Evolutionary conservation across 2,329 filamentous ascomycete species (phyloP).

Genomic region (Scolecobasidium constrictum): DNA sequence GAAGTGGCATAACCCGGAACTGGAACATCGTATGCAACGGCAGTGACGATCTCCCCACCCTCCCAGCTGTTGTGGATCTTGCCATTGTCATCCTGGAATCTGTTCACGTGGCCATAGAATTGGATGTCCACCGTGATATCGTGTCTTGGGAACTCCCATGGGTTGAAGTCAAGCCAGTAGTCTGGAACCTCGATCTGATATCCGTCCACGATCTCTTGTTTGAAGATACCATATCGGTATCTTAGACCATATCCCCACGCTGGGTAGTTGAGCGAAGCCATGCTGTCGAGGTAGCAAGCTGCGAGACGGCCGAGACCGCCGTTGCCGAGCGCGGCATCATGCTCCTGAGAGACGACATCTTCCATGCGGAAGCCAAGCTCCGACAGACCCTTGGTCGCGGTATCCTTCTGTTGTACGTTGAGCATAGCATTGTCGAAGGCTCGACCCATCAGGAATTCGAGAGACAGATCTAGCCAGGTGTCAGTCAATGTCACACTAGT

Average conservation of each 20-base stretch:
- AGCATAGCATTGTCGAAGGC: constrained; percentile 98
- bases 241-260: constrained; percentile 96
- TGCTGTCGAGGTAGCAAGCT: constrained; percentile 91
- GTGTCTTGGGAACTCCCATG: constrained; percentile 95
- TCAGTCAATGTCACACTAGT: too few relatives aligned
- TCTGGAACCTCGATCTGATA: constrained; percentile 98
- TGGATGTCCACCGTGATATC: constrained; percentile 95
- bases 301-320: constrained; percentile 90
- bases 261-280: constrained; percentile 88
- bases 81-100: constrained; percentile 61
- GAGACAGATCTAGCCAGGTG: constrained; percentile 58
- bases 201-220: constrained; percentile 96
- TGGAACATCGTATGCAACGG: constrained; percentile 82
- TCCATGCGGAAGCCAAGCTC: constrained; percentile 96
- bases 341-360: constrained; percentile 87
- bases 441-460: constrained; percentile 96
- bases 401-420: constrained; percentile 80
- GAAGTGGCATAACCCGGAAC: constrained; percentile 84
- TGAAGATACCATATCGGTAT: constrained; percentile 94
- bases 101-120: constrained; percentile 82
- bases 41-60: constrained; percentile 82
- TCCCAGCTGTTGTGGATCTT: constrained; percentile 73
- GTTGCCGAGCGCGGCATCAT: constrained; percentile 92
- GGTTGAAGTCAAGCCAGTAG: constrained; percentile 99
- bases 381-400: constrained; percentile 69